A percentile compares a stretch with the other conserved stretches of the same genome.
phyloP scores from a whole-genome alignment of 805 yeast species.

The Candida peoriensis region DNA sequence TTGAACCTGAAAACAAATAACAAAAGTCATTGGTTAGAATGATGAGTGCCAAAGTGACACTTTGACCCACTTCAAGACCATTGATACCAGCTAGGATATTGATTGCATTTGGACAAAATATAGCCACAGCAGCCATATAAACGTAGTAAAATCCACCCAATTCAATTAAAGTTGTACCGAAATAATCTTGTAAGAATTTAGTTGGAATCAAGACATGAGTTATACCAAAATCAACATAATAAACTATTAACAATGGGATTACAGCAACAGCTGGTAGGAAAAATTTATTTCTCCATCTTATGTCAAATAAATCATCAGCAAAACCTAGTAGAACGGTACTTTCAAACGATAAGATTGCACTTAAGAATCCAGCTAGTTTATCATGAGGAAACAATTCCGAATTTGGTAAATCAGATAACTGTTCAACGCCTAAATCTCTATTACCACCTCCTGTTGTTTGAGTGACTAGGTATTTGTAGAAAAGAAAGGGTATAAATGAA shows the following conservation, averaged over 20 bases:
- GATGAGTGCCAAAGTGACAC: conserved; percentile 67
- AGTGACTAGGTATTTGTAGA: conserved; percentile 66
- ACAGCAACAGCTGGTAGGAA: conserved; percentile 93
- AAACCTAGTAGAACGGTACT: conserved; percentile 82
- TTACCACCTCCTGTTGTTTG: conserved; percentile 56
- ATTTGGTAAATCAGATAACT: conserved; percentile 6
- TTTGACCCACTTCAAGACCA: conserved; percentile 95
- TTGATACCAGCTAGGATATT: conserved; percentile 95
- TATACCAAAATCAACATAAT: conserved; percentile 89
- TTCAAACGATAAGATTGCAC: conserved; percentile 79
- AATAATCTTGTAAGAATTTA: conserved; percentile 43
- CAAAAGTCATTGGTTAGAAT: conserved; percentile 72
- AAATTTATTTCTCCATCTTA: conserved; percentile 96
- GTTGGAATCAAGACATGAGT: conserved; percentile 80
- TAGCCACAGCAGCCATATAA: conserved; percentile 89
- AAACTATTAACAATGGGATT: conserved; percentile 84
- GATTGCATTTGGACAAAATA: conserved; percentile 93
- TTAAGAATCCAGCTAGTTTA: conserved; percentile 77
- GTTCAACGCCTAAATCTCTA: conserved; percentile 34
- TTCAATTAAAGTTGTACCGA: conserved; percentile 48
- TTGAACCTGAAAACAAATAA: conserved; percentile 50
- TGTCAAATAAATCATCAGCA: conserved; percentile 91
- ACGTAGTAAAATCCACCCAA: conserved; percentile 74
- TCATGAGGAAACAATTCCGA: conserved; percentile 61
- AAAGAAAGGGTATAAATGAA: conserved; percentile 81